Conservation (phyloP, 1,139 yeast species). For the Protomyces inouyei region DNA sequence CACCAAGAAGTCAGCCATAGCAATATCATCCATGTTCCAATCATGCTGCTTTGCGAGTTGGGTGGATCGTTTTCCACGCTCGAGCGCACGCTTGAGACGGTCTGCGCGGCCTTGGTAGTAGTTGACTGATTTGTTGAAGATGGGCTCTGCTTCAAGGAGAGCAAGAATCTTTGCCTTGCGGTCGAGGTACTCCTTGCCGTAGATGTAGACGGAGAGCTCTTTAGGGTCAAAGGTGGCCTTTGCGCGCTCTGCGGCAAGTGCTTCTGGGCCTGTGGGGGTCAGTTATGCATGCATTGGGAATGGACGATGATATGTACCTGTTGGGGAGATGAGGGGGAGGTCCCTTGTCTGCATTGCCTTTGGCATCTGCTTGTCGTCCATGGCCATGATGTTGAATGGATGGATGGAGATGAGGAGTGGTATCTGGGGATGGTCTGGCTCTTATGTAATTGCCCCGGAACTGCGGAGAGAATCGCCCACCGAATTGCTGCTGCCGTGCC, state of each 20-base stretch:
- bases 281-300: neutral
- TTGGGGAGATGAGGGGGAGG: slow-evolving; percentile 15
- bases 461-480: neutral
- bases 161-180: slow-evolving; percentile 15
- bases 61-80: slow-evolving; percentile 22
- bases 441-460: neutral
- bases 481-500: neutral
- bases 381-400: neutral
- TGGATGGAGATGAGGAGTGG: neutral
- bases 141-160: slow-evolving; percentile 15
- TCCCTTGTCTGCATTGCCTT: slow-evolving; percentile 12
- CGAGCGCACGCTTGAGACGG: slow-evolving; percentile 24
- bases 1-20: slow-evolving; percentile 24
- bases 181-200: slow-evolving; percentile 20
- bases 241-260: slow-evolving; percentile 19
- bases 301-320: neutral
- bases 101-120: slow-evolving; percentile 23
- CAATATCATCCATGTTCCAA: slow-evolving; percentile 22
- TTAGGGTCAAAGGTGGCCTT: slow-evolving; percentile 17
- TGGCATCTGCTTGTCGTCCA: slow-evolving; percentile 20
- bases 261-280: slow-evolving; percentile 5
- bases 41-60: slow-evolving; percentile 21
- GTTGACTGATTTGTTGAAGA: slow-evolving; percentile 23
- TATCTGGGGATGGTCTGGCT: neutral
- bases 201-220: slow-evolving; percentile 21